Evolutionary conservation across 1,284 basidiomycete species (phyloP).

Genomic region (Rhizoctonia solani): DNA sequence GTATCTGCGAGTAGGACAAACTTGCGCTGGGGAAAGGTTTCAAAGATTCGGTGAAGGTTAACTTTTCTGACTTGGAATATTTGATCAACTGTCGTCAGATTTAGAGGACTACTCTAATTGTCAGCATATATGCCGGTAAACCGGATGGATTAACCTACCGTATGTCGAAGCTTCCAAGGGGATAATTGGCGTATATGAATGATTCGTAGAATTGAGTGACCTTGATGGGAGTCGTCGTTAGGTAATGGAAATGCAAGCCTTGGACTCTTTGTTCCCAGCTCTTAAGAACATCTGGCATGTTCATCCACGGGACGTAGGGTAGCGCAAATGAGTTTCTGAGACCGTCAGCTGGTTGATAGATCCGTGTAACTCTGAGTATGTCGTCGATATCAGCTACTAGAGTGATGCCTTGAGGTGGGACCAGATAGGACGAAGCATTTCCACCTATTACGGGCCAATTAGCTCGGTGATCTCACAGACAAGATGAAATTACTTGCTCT

Average conservation of each 20-base stretch:
- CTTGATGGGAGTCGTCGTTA: slow-evolving; percentile 38
- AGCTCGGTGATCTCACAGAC: neutral
- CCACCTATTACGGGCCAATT: slow-evolving; percentile 26
- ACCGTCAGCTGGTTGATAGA: slow-evolving; percentile 38
- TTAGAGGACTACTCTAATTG: slow-evolving; percentile 24
- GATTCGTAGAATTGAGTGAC: slow-evolving; percentile 37
- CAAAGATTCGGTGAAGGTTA: slow-evolving; percentile 35
- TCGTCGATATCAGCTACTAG: slow-evolving; percentile 40
- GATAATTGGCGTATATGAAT: slow-evolving; percentile 38
- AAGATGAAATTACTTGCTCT: slow-evolving; percentile 1
- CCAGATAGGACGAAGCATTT: slow-evolving; percentile 38
- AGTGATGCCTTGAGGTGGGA: slow-evolving; percentile 37
- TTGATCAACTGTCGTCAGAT: slow-evolving; percentile 39
- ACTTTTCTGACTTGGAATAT: slow-evolving; percentile 37
- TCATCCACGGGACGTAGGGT: slow-evolving; percentile 37
- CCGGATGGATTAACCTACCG: neutral
- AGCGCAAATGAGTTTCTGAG: slow-evolving; percentile 38
- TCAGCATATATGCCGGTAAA: neutral
- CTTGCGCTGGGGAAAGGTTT: slow-evolving; percentile 38
- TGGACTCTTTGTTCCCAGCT: slow-evolving; percentile 34
- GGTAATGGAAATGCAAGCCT: slow-evolving; percentile 39
- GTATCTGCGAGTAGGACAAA: slow-evolving; percentile 39
- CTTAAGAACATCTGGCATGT: slow-evolving; percentile 37
- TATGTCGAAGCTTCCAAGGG: slow-evolving; percentile 39
- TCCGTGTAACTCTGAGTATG: slow-evolving; percentile 38